These are phyloP conservation scores for Heliamphora exappendiculata DNA, from an alignment of 148 eudicot species.

Conservation along the genomic window DNA sequence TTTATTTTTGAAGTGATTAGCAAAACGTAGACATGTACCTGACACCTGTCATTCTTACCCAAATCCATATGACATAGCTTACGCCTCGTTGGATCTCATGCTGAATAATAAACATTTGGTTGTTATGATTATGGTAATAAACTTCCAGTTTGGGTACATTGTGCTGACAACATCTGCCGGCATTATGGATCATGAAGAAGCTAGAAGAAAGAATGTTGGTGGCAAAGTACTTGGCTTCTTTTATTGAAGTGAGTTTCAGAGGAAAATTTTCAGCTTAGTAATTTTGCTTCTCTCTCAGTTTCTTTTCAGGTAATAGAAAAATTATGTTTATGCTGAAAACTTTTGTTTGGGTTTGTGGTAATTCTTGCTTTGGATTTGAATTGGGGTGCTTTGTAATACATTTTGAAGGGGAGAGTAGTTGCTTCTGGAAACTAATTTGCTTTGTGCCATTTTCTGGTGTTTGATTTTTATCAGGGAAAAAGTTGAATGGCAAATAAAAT, in stretches of 20 bases:
- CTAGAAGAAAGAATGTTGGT: slow-evolving; percentile 68
- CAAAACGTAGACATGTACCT: too few relatives aligned
- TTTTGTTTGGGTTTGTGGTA: slow-evolving; percentile 3
- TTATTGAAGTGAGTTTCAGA: slow-evolving; percentile 28
- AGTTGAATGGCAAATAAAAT: too few relatives aligned
- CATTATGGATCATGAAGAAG: slow-evolving; percentile 79
- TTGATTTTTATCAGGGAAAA: too few relatives aligned
- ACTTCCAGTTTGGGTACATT: slow-evolving; percentile 61
- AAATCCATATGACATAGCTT: too few relatives aligned
- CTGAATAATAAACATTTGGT: not conserved
- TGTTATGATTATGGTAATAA: not conserved
- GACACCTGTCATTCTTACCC: too few relatives aligned
- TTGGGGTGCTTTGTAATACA: too few relatives aligned
- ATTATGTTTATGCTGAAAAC: slow-evolving; percentile 4
- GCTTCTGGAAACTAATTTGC: too few relatives aligned
- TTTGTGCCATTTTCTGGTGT: too few relatives aligned
- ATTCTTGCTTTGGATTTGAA: not conserved
- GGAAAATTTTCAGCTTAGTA: slow-evolving; percentile 1
- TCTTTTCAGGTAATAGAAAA: not conserved
- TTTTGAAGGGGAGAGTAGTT: too few relatives aligned
- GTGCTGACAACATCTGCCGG: slow-evolving; percentile 70
- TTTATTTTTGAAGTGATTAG: too few relatives aligned
- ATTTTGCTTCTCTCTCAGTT: not conserved
- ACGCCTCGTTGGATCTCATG: not conserved
- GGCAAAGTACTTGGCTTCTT: slow-evolving; percentile 74